These are phyloP conservation scores for Dothidotthia symphoricarpi DNA, from an alignment of 2,329 filamentous ascomycete genomes.

Conservation along the genomic window DNA sequence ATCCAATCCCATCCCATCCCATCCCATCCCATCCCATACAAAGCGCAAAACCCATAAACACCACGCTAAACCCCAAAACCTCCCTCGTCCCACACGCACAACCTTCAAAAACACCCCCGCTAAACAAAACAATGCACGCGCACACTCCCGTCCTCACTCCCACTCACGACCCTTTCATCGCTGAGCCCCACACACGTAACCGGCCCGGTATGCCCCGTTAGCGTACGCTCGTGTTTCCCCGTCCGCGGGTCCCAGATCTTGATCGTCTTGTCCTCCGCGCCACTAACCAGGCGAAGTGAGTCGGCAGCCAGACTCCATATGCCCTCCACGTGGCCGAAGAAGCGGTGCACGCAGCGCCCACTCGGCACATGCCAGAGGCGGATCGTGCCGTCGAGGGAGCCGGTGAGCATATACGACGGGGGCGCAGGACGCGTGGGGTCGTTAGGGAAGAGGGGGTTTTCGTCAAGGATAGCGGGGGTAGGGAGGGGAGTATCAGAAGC, in stretches of 20 bases:
- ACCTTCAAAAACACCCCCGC: too few species aligned
- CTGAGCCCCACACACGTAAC: slow-evolving; percentile 92
- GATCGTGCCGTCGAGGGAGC: slow-evolving; percentile 85
- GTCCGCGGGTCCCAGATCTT: slow-evolving; percentile 94
- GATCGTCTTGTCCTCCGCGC: slow-evolving; percentile 89
- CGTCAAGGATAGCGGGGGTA: slow-evolving; percentile 10
- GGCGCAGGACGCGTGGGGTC: slow-evolving; percentile 67
- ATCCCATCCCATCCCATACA: too few species aligned
- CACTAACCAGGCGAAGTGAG: slow-evolving; percentile 81
- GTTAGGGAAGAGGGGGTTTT: slow-evolving; percentile 55
- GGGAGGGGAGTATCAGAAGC: slow-evolving; percentile 23
- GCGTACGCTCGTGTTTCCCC: slow-evolving; percentile 87
- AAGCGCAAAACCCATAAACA: too few species aligned
- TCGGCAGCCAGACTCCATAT: slow-evolving; percentile 93
- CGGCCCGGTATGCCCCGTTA: slow-evolving; percentile 84
- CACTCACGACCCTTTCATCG: slow-evolving; percentile 84
- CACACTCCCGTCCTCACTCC: slow-evolving; percentile 90
- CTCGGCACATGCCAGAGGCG: slow-evolving; percentile 87
- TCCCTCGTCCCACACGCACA: too few species aligned
- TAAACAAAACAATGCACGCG: slow-evolving; percentile 55
- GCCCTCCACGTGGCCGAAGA: slow-evolving; percentile 95
- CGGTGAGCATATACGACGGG: slow-evolving; percentile 88
- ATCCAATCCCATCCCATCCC: too few species aligned
- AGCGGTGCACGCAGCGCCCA: slow-evolving; percentile 80
- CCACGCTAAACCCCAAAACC: slow-evolving; percentile 7